Conservation (phyloP, 73 alveolate genomes). For the Diophrys sp. region DNA sequence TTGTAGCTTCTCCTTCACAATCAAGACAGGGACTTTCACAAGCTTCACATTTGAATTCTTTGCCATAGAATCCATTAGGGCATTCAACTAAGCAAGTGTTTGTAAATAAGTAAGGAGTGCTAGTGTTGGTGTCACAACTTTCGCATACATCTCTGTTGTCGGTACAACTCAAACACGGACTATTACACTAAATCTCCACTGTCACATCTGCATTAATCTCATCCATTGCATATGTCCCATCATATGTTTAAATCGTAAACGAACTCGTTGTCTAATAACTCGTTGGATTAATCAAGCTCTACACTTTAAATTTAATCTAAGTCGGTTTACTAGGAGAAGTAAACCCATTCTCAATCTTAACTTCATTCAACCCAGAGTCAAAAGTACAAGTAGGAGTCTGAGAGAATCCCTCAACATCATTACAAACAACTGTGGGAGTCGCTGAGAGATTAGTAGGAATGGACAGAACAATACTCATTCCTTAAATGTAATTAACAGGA, state of each 20-base stretch:
- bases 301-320: not conserved
- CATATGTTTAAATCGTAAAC: not conserved
- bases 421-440: too few species aligned
- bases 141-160: not conserved
- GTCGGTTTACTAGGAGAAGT: constrained; percentile 16
- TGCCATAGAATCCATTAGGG: constrained; percentile 17
- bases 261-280: constrained; percentile 14
- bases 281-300: constrained; percentile 3
- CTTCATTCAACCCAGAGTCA: constrained; percentile 3
- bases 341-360: not conserved
- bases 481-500: not conserved
- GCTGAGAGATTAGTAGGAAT: not conserved
- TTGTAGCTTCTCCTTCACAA: constrained; percentile 22
- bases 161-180: constrained; percentile 9
- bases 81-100: constrained; percentile 8
- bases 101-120: not conserved
- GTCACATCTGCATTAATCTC: constrained; percentile 4
- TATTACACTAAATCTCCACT: not conserved
- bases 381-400: too few species aligned
- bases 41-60: not conserved
- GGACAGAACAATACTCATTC: not conserved
- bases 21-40: constrained; percentile 7
- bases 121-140: constrained; percentile 14
- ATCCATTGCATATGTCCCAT: constrained; percentile 5
- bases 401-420: too few species aligned